Evolutionary conservation across 2,329 filamentous ascomycete species (phyloP), one percentile per base, ranked within the genome.

Genomic region (Ceratocystis harringtonii): DNA sequence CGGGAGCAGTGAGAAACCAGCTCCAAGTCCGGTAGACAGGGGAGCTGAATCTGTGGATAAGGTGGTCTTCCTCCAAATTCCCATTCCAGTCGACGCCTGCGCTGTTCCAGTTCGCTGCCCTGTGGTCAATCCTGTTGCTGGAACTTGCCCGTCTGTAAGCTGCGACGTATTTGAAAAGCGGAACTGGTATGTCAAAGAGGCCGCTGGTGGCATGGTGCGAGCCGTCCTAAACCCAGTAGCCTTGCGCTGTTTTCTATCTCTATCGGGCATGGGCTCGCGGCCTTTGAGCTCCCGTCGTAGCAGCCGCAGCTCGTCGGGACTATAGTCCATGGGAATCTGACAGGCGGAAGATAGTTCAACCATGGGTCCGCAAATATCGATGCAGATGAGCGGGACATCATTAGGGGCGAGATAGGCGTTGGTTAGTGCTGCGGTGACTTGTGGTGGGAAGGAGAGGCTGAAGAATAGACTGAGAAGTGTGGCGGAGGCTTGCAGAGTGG

Each of bases 291-390:
- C 19, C 48, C 41, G 62, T 58, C 10, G 30, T n/a, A 19, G 36
- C 1, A 44, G 32, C 41, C 28, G 48, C 32, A 30, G 43, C 32
- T 25, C 32, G 4, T 48, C 61, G 41, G 63, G 63, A 22, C n/a
- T 65, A 30, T 61, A 8, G n/a, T 28, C 63, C 17, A 67, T 58
- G 12, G 69, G 69, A 41, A 71, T 61, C 68, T 72, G 71, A 71
- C 76, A 78, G 57, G 73, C 72, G 8, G 70, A 70, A 41, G 74
- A 74, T n/a, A 78, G 69, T 70, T 78, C 76, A 65, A 78, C 75
- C 61, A 78, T 74, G 63, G 76, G 76, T 3, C 75, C 76, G 70
- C 76, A 78, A 63, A 78, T 77, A 48, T 73, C 74, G 44, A 75
- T 75, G 66, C 76, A 78, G 63, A 71, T 70, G 25, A 76, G 66